Conservation (phyloP, 2,329 filamentous ascomycete genomes). For the Arthrobotrys conoides region DNA sequence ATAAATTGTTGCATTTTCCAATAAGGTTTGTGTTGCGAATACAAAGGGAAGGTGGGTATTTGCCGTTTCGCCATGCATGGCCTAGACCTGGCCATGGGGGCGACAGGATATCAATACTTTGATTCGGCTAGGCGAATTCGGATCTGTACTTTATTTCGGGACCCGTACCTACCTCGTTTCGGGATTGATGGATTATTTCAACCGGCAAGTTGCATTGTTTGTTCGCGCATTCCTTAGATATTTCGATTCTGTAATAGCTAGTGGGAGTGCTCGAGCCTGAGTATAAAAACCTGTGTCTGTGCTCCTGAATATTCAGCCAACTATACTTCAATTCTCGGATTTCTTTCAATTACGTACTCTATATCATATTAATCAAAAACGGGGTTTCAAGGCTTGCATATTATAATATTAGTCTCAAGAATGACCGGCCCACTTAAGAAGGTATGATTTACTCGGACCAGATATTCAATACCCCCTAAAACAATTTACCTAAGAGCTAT, state of each 20-base stretch:
- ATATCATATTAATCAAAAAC: no score
- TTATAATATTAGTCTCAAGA: neutral
- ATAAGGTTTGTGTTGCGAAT: constrained; percentile 24
- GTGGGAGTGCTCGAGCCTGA: neutral
- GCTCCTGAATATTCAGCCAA: neutral
- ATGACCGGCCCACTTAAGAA: constrained; percentile 50
- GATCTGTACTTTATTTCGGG: constrained; percentile 49
- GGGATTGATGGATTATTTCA: constrained; percentile 7
- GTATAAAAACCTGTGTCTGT: constrained; percentile 6
- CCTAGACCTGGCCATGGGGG: neutral
- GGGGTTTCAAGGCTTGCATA: neutral
- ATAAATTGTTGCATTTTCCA: constrained; percentile 38
- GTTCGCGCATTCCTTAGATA: neutral
- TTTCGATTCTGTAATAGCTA: neutral
- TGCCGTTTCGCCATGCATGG: constrained; percentile 11
- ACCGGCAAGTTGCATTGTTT: neutral
- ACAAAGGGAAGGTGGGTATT: constrained; percentile 33
- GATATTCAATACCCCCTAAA: no score
- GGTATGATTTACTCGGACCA: neutral
- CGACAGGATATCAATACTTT: neutral
- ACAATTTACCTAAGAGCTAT: neutral
- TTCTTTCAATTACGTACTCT: neutral
- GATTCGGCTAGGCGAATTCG: constrained; percentile 51
- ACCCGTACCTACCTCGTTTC: constrained; percentile 9
- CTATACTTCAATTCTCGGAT: neutral